Evolutionary conservation across 139 green algal genomes (phyloP).

Genomic region (Micromonas pusilla): DNA sequence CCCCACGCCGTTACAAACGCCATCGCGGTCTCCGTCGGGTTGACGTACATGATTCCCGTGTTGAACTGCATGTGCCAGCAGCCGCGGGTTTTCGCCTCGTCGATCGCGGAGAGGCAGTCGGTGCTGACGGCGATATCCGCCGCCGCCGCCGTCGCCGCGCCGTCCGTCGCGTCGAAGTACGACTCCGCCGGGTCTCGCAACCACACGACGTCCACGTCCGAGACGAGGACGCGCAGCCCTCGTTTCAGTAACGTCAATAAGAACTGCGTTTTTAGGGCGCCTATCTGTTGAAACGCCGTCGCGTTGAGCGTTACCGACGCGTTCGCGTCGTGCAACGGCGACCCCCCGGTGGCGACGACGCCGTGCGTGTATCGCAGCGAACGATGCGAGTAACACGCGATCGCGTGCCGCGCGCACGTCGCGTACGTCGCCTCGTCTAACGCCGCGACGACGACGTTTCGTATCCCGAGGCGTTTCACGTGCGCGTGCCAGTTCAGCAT

Average conservation of each 20-base stretch:
- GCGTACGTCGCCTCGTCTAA: constrained; percentile 60
- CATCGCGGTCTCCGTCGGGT: constrained; percentile 32
- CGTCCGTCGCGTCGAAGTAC: constrained; percentile 59
- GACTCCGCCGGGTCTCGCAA: constrained; percentile 67
- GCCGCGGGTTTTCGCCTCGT: neutral
- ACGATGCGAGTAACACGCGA: neutral
- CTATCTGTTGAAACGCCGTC: constrained; percentile 1
- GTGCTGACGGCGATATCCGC: constrained; percentile 46
- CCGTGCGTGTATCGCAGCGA: constrained; percentile 1
- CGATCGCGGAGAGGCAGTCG: neutral
- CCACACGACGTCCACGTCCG: constrained; percentile 85
- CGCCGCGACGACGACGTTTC: constrained; percentile 55
- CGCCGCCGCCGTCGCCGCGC: constrained; percentile 74
- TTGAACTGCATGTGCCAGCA: constrained; percentile 52
- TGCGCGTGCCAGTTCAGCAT: constrained; percentile 10
- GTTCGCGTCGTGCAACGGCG: constrained; percentile 7
- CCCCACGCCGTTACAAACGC: constrained; percentile 4
- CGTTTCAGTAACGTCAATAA: neutral
- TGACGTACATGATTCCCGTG: constrained; percentile 93
- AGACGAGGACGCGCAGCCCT: constrained; percentile 57
- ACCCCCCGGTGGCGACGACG: constrained; percentile 3
- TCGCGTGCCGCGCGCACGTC: neutral
- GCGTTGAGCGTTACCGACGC: neutral
- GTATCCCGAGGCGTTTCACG: neutral
- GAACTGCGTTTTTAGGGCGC: neutral